Evolutionary conservation across 2,329 filamentous ascomycete species (phyloP).

Genomic region (Aspergillus ochraceus): DNA sequence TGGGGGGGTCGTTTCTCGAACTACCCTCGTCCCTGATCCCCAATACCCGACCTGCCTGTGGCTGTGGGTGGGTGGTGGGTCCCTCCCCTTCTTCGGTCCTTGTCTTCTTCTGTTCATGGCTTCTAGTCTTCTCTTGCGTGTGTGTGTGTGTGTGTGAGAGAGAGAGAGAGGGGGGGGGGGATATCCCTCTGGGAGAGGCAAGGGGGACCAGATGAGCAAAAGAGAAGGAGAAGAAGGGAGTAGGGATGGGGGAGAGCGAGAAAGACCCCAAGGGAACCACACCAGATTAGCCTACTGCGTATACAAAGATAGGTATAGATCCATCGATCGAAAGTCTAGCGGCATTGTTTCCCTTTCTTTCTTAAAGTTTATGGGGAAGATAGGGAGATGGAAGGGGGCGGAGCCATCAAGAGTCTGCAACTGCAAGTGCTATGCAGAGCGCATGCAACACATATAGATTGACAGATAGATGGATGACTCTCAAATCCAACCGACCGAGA

Average conservation of each 20-base stretch:
- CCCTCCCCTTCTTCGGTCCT: not conserved
- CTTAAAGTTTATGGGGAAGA: no score
- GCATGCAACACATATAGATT: not conserved
- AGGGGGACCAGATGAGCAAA: no score
- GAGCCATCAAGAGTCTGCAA: no score
- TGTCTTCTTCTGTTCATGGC: not conserved
- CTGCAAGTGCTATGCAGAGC: not conserved
- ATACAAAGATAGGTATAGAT: not conserved
- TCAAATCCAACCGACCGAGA: not conserved
- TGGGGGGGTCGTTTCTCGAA: not conserved
- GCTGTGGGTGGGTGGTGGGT: no score
- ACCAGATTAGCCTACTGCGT: not conserved
- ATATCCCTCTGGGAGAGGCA: not conserved
- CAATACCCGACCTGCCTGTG: no score
- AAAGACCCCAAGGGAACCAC: not conserved
- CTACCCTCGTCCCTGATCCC: no score
- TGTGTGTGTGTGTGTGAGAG: no score
- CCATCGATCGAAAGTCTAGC: not conserved
- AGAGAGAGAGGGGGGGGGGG: no score
- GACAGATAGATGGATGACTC: not conserved
- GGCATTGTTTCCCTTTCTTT: not conserved
- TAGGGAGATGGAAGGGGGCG: no score
- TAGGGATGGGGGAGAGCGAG: not conserved
- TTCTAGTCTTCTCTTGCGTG: conserved; percentile 1
- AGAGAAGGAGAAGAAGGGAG: not conserved